Conservation (phyloP, 139 green algal genomes). For the Micractinium sp. region DNA sequence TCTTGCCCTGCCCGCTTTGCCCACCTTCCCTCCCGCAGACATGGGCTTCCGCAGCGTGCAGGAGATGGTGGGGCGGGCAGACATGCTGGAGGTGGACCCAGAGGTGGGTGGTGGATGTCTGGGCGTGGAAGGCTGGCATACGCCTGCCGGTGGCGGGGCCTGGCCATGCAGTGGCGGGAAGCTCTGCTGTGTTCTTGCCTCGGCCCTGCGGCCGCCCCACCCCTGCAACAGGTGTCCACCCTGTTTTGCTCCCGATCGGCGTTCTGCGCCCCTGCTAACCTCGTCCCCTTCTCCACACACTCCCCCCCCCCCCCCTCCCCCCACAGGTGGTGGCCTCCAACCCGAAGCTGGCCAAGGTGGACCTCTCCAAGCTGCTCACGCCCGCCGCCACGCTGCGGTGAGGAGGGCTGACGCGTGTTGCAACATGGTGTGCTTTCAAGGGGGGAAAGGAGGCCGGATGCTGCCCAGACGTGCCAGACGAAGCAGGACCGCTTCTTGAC, state of each 20-base stretch:
- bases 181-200: too few relatives aligned
- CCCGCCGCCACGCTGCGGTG: slow-evolving; percentile 81
- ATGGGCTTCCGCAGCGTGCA: slow-evolving; percentile 85
- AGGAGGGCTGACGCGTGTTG: not conserved
- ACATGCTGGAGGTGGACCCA: slow-evolving; percentile 79
- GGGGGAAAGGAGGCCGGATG: too few relatives aligned
- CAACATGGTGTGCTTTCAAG: not conserved
- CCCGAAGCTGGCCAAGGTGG: slow-evolving; percentile 80
- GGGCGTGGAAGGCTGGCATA: too few relatives aligned
- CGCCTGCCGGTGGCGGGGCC: too few relatives aligned
- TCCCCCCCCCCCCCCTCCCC: too few relatives aligned
- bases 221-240: too few relatives aligned
- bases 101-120: slow-evolving; percentile 63
- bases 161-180: too few relatives aligned
- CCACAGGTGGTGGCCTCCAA: slow-evolving; percentile 53
- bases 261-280: too few relatives aligned
- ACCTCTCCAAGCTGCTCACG: slow-evolving; percentile 84
- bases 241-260: too few relatives aligned
- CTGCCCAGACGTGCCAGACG: too few relatives aligned
- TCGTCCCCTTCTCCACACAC: too few relatives aligned
- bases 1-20: not conserved
- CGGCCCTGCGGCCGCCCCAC: too few relatives aligned
- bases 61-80: slow-evolving; percentile 93
- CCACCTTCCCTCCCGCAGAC: not conserved
- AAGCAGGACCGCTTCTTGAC: not conserved